These are phyloP conservation scores for Symmetrospora coprosmae DNA, from an alignment of 768 basidiomycete genomes.

Conservation along the genomic window DNA sequence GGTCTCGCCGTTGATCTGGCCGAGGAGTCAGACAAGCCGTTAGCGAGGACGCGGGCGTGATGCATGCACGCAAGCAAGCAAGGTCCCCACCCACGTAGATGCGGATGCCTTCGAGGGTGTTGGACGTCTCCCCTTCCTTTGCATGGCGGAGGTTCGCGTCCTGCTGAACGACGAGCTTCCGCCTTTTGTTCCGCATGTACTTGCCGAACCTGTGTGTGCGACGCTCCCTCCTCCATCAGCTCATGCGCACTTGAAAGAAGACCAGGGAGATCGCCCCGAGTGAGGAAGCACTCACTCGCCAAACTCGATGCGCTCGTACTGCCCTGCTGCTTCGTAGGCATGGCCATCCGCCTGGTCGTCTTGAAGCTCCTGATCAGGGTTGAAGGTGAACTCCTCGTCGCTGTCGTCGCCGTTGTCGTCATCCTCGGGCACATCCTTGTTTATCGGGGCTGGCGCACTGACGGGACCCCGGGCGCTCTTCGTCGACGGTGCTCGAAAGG, in stretches of 20 bases:
- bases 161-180: constrained; percentile 71
- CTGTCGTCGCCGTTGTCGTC: not conserved
- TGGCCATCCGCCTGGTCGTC: constrained; percentile 12
- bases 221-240: no score
- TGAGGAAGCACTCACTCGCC: no score
- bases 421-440: not conserved
- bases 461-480: no score
- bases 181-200: constrained; percentile 80
- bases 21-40: not conserved
- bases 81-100: constrained; percentile 58
- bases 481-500: no score
- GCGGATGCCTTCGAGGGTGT: constrained; percentile 57
- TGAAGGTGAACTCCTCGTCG: constrained; percentile 15
- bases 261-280: no score
- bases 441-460: not conserved
- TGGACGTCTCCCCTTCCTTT: constrained; percentile 35
- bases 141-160: constrained; percentile 20
- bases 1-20: constrained; percentile 78
- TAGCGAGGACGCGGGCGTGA: not conserved
- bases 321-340: constrained; percentile 9
- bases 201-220: constrained; percentile 47
- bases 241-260: no score
- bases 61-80: not conserved
- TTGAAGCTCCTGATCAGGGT: constrained; percentile 9
- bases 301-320: constrained; percentile 13